Evolutionary conservation across 2,329 filamentous ascomycete species (phyloP), one percentile per base, ranked within the genome.

Genomic region (Westerdykella aurantiaca): DNA sequence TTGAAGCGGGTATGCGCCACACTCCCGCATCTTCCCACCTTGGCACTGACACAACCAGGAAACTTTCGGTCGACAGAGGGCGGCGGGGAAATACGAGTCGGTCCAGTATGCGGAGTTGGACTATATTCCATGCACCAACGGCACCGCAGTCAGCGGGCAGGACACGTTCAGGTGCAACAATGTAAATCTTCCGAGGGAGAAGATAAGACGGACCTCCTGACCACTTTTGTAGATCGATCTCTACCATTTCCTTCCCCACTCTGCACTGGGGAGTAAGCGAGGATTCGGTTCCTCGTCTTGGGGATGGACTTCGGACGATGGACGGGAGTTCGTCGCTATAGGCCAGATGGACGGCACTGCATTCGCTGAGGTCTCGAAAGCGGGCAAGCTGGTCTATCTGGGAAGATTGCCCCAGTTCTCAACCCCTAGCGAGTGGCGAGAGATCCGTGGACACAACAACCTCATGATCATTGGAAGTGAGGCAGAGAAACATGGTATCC

Each of bases 231-330:
- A 64, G 67, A 69, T 79, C 14, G 77, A 81, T 50, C 69, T 79
- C 2, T 74, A 78, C 54, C 73, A 77, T 52, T 81, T 81, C 62
- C 61, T 76, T 37, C 72, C 70, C 33, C 78, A 81, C 52, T 69
- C 71, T 3, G 71, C 72, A 22, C 70, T 81, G 1, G 78, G 77
- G 5, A 76, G 73, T 49, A 61, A 53, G 18, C 60, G 52, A 16
- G 69, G 68, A 25, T 66, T 70, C 38, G 71, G 71, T 6, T 71
- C 68, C 13, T 70, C 67, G 2, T 76, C 73, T 0, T 79, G 76
- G 76, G 76, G 76, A 5, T 78, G 76, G 76, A 76, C 73, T 0
- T 72, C 74, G 13, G 61, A 65, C 0, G 68, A 72, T 35, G 75
- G 75, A 21, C 74, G 77, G 17, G 77, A 80, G 48, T 78, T 80